Evolutionary conservation across 129 eudicot species (phyloP).

Genomic region (Chrysanthemum lavandulifolium): DNA sequence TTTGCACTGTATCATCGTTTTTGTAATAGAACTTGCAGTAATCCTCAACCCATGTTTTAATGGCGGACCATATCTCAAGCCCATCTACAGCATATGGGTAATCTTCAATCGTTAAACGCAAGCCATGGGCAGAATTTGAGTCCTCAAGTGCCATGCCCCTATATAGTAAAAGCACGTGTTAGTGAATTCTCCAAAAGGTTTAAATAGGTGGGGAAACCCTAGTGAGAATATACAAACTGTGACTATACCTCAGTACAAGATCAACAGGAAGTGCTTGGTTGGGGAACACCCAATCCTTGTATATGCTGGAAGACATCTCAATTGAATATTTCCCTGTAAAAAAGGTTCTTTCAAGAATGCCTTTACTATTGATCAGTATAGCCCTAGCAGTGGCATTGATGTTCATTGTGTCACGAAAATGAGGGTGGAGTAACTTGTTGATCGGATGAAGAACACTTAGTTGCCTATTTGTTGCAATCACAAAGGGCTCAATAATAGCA

Average conservation of each 20-base stretch:
- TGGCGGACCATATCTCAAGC: conserved; percentile 62
- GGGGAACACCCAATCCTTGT: conserved; percentile 42
- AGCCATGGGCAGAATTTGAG: conserved; percentile 34
- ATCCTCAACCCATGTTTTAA: conserved; percentile 43
- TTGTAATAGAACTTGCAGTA: conserved; percentile 52
- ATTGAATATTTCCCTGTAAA: conserved; percentile 39
- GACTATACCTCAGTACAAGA: conserved; percentile 46
- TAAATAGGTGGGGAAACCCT: no score
- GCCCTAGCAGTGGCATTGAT: conserved; percentile 47
- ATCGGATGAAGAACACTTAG: conserved; percentile 58
- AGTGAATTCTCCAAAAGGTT: not conserved
- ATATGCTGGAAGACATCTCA: conserved; percentile 39
- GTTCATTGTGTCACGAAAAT: conserved; percentile 49
- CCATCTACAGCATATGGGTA: conserved; percentile 65
- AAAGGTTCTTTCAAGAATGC: conserved; percentile 38
- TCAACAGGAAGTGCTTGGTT: conserved; percentile 56
- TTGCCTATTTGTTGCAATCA: conserved; percentile 55
- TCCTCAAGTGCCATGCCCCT: conserved; percentile 66
- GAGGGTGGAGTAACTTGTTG: conserved; percentile 50
- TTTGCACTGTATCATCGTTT: conserved; percentile 27
- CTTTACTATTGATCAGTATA: conserved; percentile 41
- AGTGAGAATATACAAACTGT: not conserved
- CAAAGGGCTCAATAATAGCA: conserved; percentile 52
- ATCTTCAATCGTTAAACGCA: conserved; percentile 49
- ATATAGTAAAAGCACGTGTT: not conserved